Base-by-base conservation (phyloP, 768 basidiomycete genomes). In the Pleurotus platypus region DNA sequence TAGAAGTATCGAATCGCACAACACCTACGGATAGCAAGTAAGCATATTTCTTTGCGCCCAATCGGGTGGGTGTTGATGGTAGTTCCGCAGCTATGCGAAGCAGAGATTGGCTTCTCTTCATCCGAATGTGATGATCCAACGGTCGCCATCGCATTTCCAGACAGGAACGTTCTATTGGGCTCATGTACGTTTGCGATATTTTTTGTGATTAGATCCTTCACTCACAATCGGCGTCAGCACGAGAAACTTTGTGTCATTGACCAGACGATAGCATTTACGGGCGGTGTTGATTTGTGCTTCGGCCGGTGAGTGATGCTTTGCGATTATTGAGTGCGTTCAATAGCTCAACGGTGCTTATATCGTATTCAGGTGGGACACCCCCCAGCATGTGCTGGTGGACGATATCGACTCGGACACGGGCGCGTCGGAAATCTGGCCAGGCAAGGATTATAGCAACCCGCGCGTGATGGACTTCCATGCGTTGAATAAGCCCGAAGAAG, bases 101-200 rank as follows among this genome's bases (percentile, higher is more conserved):
- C 89, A 91, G 63, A 81, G 82, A 26, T 70, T 99, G 24, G 79
- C 80, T 18, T 80, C 78, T 0, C 72, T 99, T 11, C 96, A 98
- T 67, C 85, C 87, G 3, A 98, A 98, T 70, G 90, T 99, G 55
- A 86, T 94, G 84, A 86, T 98, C 2, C 97, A 99, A 67, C 86
- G 97, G 22, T 98, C 96, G 4, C 97, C 97, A 0, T 96, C 93
- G 2, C 97, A 99, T 72, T 94, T 98, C 70, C 90, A 93, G 67
- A 97, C 95, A 0, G 95, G 95, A 11, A 98, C 94, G 2, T 94
- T 96, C 69, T 95, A 97, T 67, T 99, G 97, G 97, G 95, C 96
- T 24, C 97, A 98, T 73, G 94, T 96, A 66, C 63, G 87, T 72
- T 35, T 49, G 20, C 27, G 7, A 11, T 16, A 30, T 16, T 30